Conservation (phyloP, 306 rosid genomes). For the Sechiopsis laciniata region DNA sequence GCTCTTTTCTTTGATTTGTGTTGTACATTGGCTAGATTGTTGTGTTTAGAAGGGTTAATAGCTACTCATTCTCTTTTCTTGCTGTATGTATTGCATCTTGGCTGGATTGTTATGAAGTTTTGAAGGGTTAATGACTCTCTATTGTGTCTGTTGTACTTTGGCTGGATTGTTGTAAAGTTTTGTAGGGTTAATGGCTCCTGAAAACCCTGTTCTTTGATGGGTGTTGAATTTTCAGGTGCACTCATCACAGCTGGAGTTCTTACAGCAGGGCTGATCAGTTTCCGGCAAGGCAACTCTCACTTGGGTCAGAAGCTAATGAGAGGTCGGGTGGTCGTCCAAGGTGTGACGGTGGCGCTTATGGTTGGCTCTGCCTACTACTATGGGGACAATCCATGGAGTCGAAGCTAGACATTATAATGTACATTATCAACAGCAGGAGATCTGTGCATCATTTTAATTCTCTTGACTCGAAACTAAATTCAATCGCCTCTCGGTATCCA, state of each 20-base stretch:
- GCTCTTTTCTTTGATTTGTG: background rate
- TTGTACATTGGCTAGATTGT: background rate
- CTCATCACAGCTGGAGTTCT: conserved; percentile 70
- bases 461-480: background rate
- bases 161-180: background rate
- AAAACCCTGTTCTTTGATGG: background rate
- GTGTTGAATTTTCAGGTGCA: conserved; percentile 51
- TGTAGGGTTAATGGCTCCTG: conserved; percentile 5
- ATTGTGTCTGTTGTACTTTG: background rate
- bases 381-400: conserved; percentile 68
- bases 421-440: background rate
- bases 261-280: conserved; percentile 76
- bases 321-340: conserved; percentile 82
- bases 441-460: background rate
- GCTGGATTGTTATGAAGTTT: background rate
- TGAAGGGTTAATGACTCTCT: background rate
- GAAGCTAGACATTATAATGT: conserved; percentile 21
- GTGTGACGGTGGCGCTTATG: conserved; percentile 78
- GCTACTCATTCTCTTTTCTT: background rate
- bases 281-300: conserved; percentile 70
- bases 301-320: conserved; percentile 78
- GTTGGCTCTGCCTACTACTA: conserved; percentile 74
- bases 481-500: background rate
- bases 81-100: background rate
- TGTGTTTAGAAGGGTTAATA: background rate